Base-by-base conservation (phyloP, 2,329 filamentous ascomycete genomes). In the Leptographium galeiforme region DNA sequence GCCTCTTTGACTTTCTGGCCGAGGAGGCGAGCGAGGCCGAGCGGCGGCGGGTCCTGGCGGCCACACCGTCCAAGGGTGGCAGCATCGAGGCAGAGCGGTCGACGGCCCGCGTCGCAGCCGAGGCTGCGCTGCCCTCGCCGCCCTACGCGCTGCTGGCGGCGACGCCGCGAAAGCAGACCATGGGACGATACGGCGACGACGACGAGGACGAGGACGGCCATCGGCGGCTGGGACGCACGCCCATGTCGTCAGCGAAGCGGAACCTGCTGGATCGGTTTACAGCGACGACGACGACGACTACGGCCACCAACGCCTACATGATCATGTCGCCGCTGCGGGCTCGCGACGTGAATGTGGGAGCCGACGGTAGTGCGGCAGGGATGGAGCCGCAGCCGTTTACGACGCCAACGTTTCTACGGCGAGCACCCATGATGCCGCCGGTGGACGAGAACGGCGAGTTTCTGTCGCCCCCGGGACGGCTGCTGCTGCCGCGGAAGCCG, bases 1-100 rank as follows among this genome's bases (percentile, higher is more conserved):
- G 87, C 6, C 69, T 93, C 18, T 93, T 93, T 63, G 87, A 91
- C 62, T 68, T 85, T 12, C 69, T 89, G 8, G 69, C 72, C 32
- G 73, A 77, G 54, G 70, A 71, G 44, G 71, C 72, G 25, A 66
- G 72, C 30, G 70, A 69, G 36, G 40, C 72, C 25, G 70, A 69
- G 39, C 39, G 33, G 32, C 32, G 40, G 25, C 33, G 49, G 18
- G 39, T 36, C 48, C 34, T 55, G 11, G 54, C 48, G 2, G 53
- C 55, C 6, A 76, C 75, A 6, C 76, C 78, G 1, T 75, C 76
- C 6, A 75, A 70, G 50, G 19, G 34, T 6, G 34, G 38, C 40
- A 30, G 40, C 18, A 43, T 10, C 41, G 56, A 46, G 51, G 50
- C 13, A 61, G 12, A 12, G 25, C 12, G 14, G 4, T 25, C 25